These are phyloP conservation scores for Bipolaris bicolor DNA, from an alignment of 2,329 filamentous ascomycete genomes.

Conservation along the genomic window DNA sequence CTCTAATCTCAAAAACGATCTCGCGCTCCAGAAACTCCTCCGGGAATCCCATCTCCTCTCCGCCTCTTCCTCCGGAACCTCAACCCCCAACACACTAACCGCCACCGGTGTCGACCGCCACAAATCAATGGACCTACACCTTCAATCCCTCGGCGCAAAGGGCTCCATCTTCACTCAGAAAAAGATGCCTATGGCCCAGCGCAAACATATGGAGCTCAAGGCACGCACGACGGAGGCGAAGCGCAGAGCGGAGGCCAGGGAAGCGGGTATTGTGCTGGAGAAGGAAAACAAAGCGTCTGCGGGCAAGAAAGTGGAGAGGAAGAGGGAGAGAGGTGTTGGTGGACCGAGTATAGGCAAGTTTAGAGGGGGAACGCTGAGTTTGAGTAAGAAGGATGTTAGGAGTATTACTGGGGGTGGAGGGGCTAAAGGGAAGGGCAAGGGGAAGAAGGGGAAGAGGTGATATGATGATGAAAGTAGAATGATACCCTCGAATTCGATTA, in stretches of 20 bases:
- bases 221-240: slow-evolving; percentile 69
- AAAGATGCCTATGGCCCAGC: slow-evolving; percentile 86
- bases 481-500: neutral
- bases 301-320: slow-evolving; percentile 53
- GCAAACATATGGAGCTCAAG: slow-evolving; percentile 81
- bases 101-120: slow-evolving; percentile 73
- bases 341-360: slow-evolving; percentile 82
- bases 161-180: slow-evolving; percentile 75
- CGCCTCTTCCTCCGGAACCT: slow-evolving; percentile 55
- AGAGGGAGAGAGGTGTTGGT: slow-evolving; percentile 69
- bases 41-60: slow-evolving; percentile 88
- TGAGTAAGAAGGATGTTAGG: slow-evolving; percentile 78
- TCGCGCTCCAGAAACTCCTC: slow-evolving; percentile 88
- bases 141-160: slow-evolving; percentile 82
- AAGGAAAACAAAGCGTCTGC: slow-evolving; percentile 49
- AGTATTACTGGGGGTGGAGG: slow-evolving; percentile 64
- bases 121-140: slow-evolving; percentile 81
- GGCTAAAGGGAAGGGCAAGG: slow-evolving; percentile 20
- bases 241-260: slow-evolving; percentile 77
- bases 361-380: slow-evolving; percentile 75
- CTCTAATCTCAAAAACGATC: slow-evolving; percentile 83
- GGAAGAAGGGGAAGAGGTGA: slow-evolving; percentile 16
- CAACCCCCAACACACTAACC: slow-evolving; percentile 48
- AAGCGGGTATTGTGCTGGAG: slow-evolving; percentile 91
- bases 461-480: neutral